Base-by-base conservation (phyloP, 352 stramenopile species). In the Nothophytophthora sp. region DNA sequence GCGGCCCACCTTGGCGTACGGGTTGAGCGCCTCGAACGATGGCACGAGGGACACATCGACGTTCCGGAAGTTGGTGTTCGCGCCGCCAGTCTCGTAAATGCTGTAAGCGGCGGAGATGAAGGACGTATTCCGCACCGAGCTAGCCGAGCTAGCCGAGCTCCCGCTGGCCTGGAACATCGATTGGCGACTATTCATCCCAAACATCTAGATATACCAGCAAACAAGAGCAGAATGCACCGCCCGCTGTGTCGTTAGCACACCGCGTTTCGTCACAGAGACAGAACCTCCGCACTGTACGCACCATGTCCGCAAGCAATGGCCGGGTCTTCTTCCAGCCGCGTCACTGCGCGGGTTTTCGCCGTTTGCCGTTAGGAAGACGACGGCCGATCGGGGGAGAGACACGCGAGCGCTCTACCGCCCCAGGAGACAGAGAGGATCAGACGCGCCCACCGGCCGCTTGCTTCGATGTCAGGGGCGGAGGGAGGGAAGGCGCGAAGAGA, bases 1-100 rank as follows among this genome's bases (percentile, higher is more conserved):
- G 32, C 69, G 68, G 5, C 75, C 67, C 13, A 47, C 57, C 22
- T 82, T 81, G n/a, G 79, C 77, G 53, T 83, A 92, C 23, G 81
- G 81, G 56, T 95, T 95, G 23, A 95, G 51, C 16, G 72, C 60
- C 33, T 77, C 70, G 37, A 95, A 95, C 18, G 81, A 78, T 15
- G 84, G 84, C 41, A 92, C 64, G 22, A 73, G 63, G 16, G 66
- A 75, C 42, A 50, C 50, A 27, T 80, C 73, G 28, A 76, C 65
- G 27, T 81, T 82, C 13, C 54, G 51, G 29, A 67, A 73, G 40
- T 39, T 69, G 13, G 42, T n/a, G n/a, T n/a, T n/a, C n/a, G n/a
- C n/a, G n/a, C n/a, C 23, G 27, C 58, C 55, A 37, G 19, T 64
- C 34, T 70, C 58, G 47, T 75, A 76, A 44, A 41, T 68, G 32